phyloP scores from a whole-genome alignment of 345 rosid genomes.

The Viola odorata region DNA sequence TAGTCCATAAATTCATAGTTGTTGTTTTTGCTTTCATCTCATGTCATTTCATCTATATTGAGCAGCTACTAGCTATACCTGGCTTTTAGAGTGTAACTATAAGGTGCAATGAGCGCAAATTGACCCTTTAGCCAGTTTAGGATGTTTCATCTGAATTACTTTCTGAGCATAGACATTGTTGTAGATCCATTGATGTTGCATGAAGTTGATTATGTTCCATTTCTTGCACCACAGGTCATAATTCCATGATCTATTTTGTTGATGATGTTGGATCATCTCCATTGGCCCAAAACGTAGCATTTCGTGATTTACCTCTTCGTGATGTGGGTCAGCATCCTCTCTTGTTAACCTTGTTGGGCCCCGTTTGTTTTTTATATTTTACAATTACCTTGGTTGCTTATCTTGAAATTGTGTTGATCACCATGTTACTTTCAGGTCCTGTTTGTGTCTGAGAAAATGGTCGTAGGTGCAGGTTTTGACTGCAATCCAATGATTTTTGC shows the following conservation, averaged over 20 bases:
- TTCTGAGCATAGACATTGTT: no score
- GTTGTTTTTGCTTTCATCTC: no score
- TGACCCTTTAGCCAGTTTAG: no score
- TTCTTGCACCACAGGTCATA: conserved; percentile 58
- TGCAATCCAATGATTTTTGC: conserved; percentile 94
- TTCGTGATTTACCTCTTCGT: conserved; percentile 96
- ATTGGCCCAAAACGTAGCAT: conserved; percentile 82
- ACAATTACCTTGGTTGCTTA: conserved; percentile 23
- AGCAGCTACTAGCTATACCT: no score
- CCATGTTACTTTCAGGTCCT: conserved; percentile 47
- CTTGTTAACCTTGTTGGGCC: conserved; percentile 32
- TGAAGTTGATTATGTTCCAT: no score
- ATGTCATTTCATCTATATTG: no score
- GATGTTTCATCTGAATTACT: no score
- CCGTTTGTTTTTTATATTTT: conserved; percentile 19
- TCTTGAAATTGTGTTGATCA: conserved; percentile 2
- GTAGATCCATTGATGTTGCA: no score
- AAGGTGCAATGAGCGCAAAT: no score
- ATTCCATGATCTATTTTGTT: conserved; percentile 92
- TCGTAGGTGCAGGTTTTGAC: conserved; percentile 90
- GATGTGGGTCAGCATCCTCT: conserved; percentile 99
- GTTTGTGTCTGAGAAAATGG: conserved; percentile 88
- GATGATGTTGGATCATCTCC: conserved; percentile 99
- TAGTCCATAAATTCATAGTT: no score
- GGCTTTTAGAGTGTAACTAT: no score